These are phyloP conservation scores for Exserohilum turcica DNA, from an alignment of 2,329 filamentous ascomycete genomes.

Conservation along the genomic window DNA sequence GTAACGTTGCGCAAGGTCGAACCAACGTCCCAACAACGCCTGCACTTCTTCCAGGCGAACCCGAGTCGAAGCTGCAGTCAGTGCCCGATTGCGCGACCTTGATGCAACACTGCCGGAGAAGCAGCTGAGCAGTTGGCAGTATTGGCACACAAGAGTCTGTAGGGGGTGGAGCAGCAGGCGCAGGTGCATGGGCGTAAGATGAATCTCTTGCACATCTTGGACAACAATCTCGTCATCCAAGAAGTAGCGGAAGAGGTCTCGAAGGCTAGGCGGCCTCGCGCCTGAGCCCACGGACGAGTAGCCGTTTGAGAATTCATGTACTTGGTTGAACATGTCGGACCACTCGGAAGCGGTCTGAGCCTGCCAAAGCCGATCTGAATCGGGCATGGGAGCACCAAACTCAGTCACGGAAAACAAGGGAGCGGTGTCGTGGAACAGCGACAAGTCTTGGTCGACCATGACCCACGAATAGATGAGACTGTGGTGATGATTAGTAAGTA, in stretches of 20 bases:
- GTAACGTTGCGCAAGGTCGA: conserved; percentile 64
- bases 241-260: conserved; percentile 70
- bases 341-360: conserved; percentile 64
- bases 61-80: conserved; percentile 65
- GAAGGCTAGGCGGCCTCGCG: conserved; percentile 62
- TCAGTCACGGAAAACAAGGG: conserved; percentile 67
- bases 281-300: conserved; percentile 61
- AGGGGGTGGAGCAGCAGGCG: conserved; percentile 71
- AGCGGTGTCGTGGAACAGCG: conserved; percentile 48
- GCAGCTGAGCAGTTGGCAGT: conserved; percentile 68
- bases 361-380: conserved; percentile 67
- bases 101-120: conserved; percentile 62
- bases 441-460: conserved; percentile 70
- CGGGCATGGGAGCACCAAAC: conserved; percentile 67
- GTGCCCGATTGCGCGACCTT: conserved; percentile 54
- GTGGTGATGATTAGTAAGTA: conserved; percentile 14
- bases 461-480: conserved; percentile 77
- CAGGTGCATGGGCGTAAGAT: conserved; percentile 63
- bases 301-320: conserved; percentile 61
- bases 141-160: conserved; percentile 68
- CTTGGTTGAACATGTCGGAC: conserved; percentile 63
- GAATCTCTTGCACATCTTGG: conserved; percentile 52
- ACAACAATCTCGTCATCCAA: conserved; percentile 65
- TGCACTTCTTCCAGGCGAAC: conserved; percentile 68
- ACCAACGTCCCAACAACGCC: conserved; percentile 68